Evolutionary conservation across 1,139 yeast genomes (phyloP).

Genomic region (Nakaseomyces bracarensis): DNA sequence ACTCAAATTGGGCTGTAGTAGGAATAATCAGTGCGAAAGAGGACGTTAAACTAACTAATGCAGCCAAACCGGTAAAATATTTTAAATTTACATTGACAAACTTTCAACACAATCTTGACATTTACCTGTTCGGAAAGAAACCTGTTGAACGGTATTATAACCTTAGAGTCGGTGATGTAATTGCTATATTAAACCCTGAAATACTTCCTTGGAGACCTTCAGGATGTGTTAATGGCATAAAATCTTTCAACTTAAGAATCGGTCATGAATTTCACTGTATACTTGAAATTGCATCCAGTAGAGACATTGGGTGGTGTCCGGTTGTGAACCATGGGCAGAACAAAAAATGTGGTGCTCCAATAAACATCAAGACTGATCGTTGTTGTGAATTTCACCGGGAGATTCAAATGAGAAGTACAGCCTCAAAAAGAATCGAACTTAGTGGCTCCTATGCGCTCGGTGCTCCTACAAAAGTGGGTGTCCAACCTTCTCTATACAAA

Average conservation of each 20-base stretch:
- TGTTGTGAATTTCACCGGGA: conserved; percentile 72
- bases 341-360: conserved; percentile 48
- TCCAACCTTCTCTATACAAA: conserved; percentile 33
- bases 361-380: conserved; percentile 44
- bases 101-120: conserved; percentile 48
- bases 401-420: conserved; percentile 43
- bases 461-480: conserved; percentile 38
- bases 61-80: conserved; percentile 43
- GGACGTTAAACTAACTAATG: conserved; percentile 41
- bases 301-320: conserved; percentile 63
- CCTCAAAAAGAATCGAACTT: conserved; percentile 63
- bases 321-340: conserved; percentile 38
- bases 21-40: conserved; percentile 61
- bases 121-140: conserved; percentile 53
- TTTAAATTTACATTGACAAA: conserved; percentile 61
- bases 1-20: conserved; percentile 64
- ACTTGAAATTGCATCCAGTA: conserved; percentile 65
- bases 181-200: conserved; percentile 69
- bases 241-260: conserved; percentile 56
- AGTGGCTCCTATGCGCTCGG: conserved; percentile 48
- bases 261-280: conserved; percentile 45
- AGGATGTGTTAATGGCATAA: conserved; percentile 19
- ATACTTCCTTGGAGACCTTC: conserved; percentile 39
- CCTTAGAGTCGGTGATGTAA: conserved; percentile 60
- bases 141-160: conserved; percentile 69